Conservation (phyloP, 176 grass and related monocot genomes). For the Metroxylon sagu region DNA sequence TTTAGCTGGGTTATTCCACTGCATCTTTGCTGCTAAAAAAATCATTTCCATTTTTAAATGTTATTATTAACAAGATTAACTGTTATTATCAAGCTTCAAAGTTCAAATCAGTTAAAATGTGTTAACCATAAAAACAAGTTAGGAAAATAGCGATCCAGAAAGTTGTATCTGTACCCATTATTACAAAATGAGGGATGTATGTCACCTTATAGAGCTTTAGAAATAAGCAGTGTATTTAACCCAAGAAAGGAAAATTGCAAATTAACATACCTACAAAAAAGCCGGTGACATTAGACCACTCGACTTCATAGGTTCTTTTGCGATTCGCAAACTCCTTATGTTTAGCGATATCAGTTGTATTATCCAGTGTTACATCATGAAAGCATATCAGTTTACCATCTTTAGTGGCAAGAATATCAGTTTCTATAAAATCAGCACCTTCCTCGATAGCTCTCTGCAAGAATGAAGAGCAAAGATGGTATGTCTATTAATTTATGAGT, state of each 20-base stretch:
- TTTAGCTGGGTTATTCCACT: no score
- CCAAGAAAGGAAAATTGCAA: not conserved
- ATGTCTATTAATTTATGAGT: not conserved
- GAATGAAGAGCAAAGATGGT: conserved; percentile 1
- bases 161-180: no score
- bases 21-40: no score
- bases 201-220: no score
- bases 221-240: no score
- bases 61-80: no score
- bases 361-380: conserved; percentile 61
- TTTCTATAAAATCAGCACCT: conserved; percentile 82
- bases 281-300: conserved; percentile 60
- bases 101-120: no score
- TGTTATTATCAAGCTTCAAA: no score
- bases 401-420: conserved; percentile 66
- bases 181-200: no score
- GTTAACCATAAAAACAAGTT: no score
- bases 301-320: conserved; percentile 87
- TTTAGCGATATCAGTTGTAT: conserved; percentile 36
- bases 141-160: no score
- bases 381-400: conserved; percentile 66
- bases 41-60: no score
- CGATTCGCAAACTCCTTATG: conserved; percentile 46
- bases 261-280: conserved; percentile 67
- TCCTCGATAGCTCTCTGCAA: conserved; percentile 71